Conservation (phyloP, 441 rosid genomes). For the Jatropha multifida region DNA sequence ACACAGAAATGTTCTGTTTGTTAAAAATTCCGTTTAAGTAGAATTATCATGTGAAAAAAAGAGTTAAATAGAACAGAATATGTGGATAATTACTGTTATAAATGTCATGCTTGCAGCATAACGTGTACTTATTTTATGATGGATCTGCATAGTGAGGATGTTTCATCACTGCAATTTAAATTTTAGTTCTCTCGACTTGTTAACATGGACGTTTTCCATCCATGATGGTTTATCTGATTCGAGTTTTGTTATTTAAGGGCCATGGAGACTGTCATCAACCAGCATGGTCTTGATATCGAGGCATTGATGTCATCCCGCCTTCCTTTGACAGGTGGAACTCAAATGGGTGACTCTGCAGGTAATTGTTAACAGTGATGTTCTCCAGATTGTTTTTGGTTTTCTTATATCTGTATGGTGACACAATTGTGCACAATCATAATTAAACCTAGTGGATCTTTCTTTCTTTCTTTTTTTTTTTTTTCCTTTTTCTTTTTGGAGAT, state of each 20-base stretch:
- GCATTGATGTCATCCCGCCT: constrained; percentile 76
- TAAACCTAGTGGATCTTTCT: background rate
- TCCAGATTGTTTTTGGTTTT: constrained; percentile 7
- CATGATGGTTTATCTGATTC: constrained; percentile 26
- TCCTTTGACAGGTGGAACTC: constrained; percentile 68
- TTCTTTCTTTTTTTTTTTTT: too few relatives aligned
- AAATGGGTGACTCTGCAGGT: constrained; percentile 87
- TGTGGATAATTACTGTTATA: background rate
- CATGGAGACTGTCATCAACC: constrained; percentile 98
- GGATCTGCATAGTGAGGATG: background rate
- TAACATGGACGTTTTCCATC: background rate
- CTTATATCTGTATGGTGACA: background rate
- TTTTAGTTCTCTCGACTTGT: constrained; percentile 5
- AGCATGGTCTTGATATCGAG: constrained; percentile 91
- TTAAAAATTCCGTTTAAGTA: background rate
- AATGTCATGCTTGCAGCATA: background rate
- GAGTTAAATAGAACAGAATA: background rate
- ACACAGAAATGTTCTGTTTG: background rate
- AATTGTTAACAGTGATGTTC: constrained; percentile 17
- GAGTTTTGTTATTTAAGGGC: constrained; percentile 60
- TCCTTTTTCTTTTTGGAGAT: background rate
- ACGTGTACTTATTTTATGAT: background rate
- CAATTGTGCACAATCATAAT: background rate
- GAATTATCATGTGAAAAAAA: background rate
- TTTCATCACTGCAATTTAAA: background rate